These are phyloP conservation scores for Chaetomium sp. DNA, from an alignment of 2,329 filamentous ascomycete genomes.

Conservation along the genomic window DNA sequence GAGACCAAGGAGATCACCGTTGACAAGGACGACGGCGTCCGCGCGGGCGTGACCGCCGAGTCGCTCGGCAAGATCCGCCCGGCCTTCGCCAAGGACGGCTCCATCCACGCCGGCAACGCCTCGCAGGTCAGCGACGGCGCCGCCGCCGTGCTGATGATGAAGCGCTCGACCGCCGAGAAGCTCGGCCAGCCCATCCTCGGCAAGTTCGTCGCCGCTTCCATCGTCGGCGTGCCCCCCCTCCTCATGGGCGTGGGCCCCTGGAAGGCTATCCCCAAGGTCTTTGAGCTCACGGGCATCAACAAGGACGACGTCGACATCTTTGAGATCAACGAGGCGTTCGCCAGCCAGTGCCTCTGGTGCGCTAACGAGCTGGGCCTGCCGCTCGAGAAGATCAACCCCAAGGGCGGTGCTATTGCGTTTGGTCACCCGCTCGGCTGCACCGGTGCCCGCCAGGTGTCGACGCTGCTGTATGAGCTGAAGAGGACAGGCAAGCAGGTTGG, in stretches of 20 bases:
- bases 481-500: conserved; percentile 79
- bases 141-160: conserved; percentile 92
- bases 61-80: conserved; percentile 84
- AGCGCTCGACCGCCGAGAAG: conserved; percentile 79
- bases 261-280: conserved; percentile 89
- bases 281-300: conserved; percentile 77
- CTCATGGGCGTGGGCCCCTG: conserved; percentile 96
- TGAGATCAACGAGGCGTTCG: conserved; percentile 99
- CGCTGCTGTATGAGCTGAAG: conserved; percentile 82
- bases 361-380: conserved; percentile 80
- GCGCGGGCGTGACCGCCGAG: conserved; percentile 78
- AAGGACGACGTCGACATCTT: conserved; percentile 93
- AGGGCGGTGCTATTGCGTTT: conserved; percentile 93
- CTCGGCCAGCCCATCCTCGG: conserved; percentile 85
- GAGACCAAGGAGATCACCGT: conserved; percentile 81
- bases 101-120: conserved; percentile 94
- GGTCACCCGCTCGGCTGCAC: conserved; percentile 94
- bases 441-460: conserved; percentile 87
- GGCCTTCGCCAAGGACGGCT: conserved; percentile 85
- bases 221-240: conserved; percentile 84
- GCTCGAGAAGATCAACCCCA: conserved; percentile 86
- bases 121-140: conserved; percentile 94
- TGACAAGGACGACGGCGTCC: conserved; percentile 77
- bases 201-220: conserved; percentile 79
- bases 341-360: conserved; percentile 90